Base-by-base conservation (phyloP, 768 basidiomycete genomes). In the Amanita polypyramis region DNA sequence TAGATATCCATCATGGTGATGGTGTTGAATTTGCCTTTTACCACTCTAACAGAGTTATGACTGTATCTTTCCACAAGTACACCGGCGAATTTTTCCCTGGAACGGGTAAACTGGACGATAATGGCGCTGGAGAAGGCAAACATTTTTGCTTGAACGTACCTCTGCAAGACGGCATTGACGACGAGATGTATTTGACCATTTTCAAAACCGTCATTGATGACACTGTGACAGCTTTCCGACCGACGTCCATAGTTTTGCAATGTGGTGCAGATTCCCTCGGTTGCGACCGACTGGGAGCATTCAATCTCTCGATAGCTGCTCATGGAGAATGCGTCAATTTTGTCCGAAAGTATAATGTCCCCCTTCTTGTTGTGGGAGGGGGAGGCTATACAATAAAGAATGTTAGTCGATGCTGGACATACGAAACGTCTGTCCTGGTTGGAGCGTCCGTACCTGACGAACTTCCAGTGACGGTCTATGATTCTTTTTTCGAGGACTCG, bases 61-160 rank as follows among this genome's bases (percentile, higher is more conserved):
- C 95, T 0, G 90, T 97, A 11, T 97, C 95, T 0, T 99, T 99
- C 67, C 95, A 99, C 72, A 98, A 98, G 67, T 99, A 96, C 70
- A 93, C 88, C 1, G 93, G 91, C 48, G 91, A 95, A 58, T 99
- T 99, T 73, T 99, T 99, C 64, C 95, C 95, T 0, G 93, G 94
- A 0, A 99, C 95, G 0, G 95, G 95, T 12, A 93, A 93, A 63
- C 74, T 97, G 7, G 88, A 94, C 59, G 95, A 99, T 66, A 90
- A 91, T 52, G 89, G 91, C 11, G 72, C 74, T 15, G 85, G 82
- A n/a, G 62, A 80, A 1, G 95, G 95, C 45, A 96, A 95, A 65
- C 85, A 98, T 61, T 99, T 98, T 62, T 85, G 82, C 51, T 72
- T 98, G 36, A 99, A 99, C 60, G 89, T 99, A 0, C 95, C 95